phyloP scores from a whole-genome alignment of 108 stramenopile genomes.

The Craspedostauros australis region DNA sequence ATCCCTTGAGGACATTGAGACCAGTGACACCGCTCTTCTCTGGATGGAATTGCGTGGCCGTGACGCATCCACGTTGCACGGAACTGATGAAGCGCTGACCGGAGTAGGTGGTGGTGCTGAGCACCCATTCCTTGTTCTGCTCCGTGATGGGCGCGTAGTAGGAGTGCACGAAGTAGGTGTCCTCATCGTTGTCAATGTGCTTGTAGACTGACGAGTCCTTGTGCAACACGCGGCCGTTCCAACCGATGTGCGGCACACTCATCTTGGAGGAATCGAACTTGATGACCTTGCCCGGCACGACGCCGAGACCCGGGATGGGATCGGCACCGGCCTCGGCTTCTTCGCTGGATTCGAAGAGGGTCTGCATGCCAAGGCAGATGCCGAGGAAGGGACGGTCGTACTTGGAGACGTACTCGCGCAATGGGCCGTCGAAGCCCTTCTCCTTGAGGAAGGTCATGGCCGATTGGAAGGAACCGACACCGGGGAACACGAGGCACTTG shows the following conservation, averaged over 20 bases:
- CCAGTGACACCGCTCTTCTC: slow-evolving; percentile 94
- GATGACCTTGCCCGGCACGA: slow-evolving; percentile 87
- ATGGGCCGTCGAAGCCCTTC: slow-evolving; percentile 76
- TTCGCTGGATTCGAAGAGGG: slow-evolving; percentile 90
- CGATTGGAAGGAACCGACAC: slow-evolving; percentile 83
- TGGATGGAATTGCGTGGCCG: slow-evolving; percentile 97
- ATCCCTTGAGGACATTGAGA: slow-evolving; percentile 77
- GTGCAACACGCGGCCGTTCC: slow-evolving; percentile 90
- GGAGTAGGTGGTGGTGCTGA: slow-evolving; percentile 85
- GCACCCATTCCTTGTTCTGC: slow-evolving; percentile 80
- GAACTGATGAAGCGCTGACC: slow-evolving; percentile 79
- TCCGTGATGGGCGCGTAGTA: slow-evolving; percentile 82
- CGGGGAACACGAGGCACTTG: slow-evolving; percentile 91
- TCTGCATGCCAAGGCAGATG: slow-evolving; percentile 99
- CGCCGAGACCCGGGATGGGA: slow-evolving; percentile 79
- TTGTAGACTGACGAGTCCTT: slow-evolving; percentile 70
- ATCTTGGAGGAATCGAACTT: slow-evolving; percentile 68
- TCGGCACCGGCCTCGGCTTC: slow-evolving; percentile 58
- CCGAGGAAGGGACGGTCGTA: slow-evolving; percentile 90
- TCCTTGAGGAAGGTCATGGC: slow-evolving; percentile 68
- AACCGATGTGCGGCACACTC: slow-evolving; percentile 96
- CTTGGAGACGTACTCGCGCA: slow-evolving; percentile 64
- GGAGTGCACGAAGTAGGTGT: slow-evolving; percentile 96
- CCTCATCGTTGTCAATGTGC: slow-evolving; percentile 38
- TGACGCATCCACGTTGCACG: slow-evolving; percentile 87